Evolutionary conservation across 2,329 filamentous ascomycete genomes (phyloP), one percentile per base, ranked within the genome.

Genomic region (Colletotrichum tropicale): DNA sequence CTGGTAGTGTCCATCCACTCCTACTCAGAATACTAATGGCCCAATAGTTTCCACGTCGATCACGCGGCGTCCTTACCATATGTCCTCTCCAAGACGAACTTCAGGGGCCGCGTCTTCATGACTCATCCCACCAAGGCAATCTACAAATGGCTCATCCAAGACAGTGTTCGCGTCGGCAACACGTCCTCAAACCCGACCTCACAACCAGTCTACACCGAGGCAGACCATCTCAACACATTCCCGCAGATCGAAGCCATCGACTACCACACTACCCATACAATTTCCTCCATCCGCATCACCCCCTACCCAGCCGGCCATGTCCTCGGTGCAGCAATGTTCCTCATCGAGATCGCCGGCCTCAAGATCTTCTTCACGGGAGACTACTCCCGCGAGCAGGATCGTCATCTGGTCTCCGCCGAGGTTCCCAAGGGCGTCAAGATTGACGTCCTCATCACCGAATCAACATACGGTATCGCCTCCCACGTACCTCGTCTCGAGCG

Each of bases 71-170:
- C 96, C n/a, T 88, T 99, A 62, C 97, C 97, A 60, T 99, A 98
- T 84, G 97, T 99, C 75, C 91, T 99, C 78, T 95, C 96, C 78
- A 99, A 99, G 88, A 98, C 97, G 48, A 98, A 98, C 85, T 99
- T 99, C 88, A 94, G 94, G 78, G 97, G 97, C 65, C 93, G 96
- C 26, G 96, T 98, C 76, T 98, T 98, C 88, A 99, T 98, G 96
- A 99, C 97, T 67, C 97, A 99, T 88, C 96, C 97, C 3, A 99
- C 97, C 62, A 98, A 99, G 85, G 97, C 97, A 80, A 99, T 99
- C 83, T 99, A 99, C 91, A 98, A 98, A 87, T 98, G 97, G 96
- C 92, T 98, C 67, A 98, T 98, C 77, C 96, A 98, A 85, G 97
- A 99, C 85, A 98, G 96, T 79, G 95, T 99, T 60, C 93, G 97